A percentile compares a stretch with the other conserved stretches of the same genome.
phyloP scores from a whole-genome alignment of 768 basidiomycete species.

The Lentinula detonsa region DNA sequence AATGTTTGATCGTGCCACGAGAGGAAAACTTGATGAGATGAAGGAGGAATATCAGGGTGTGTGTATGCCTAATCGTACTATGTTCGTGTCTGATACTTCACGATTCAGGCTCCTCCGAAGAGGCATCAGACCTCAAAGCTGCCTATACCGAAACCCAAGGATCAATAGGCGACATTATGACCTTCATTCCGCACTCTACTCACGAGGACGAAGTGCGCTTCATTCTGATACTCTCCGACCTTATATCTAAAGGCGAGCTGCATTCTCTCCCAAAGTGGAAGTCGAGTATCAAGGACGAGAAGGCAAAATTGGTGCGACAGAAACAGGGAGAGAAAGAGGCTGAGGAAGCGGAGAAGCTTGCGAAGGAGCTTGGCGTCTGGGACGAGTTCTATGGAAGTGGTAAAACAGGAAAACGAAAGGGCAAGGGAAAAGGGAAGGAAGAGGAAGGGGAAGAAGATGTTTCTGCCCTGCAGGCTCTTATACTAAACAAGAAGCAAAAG shows the following conservation, averaged over 20 bases:
- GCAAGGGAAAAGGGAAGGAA: constrained; percentile 28
- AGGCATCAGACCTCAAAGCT: constrained; percentile 67
- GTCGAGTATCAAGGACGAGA: constrained; percentile 69
- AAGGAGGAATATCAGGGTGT: constrained; percentile 92
- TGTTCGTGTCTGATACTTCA: neutral
- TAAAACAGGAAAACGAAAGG: constrained; percentile 54
- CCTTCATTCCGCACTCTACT: constrained; percentile 79
- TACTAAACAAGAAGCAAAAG: constrained; percentile 65
- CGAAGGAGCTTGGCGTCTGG: constrained; percentile 89
- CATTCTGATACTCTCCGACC: constrained; percentile 55
- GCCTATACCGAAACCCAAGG: constrained; percentile 74
- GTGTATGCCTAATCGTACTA: constrained; percentile 3
- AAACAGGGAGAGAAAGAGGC: constrained; percentile 78
- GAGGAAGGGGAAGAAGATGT: constrained; percentile 41
- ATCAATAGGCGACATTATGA: constrained; percentile 76
- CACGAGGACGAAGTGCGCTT: constrained; percentile 84
- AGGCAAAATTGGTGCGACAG: constrained; percentile 65
- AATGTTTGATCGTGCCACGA: constrained; percentile 82
- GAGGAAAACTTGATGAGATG: constrained; percentile 85
- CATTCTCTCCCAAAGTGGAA: constrained; percentile 57
- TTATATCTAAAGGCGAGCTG: constrained; percentile 61
- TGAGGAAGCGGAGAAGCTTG: constrained; percentile 74
- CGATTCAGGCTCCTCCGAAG: constrained; percentile 73
- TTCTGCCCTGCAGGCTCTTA: constrained; percentile 74
- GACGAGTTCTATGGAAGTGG: constrained; percentile 87